A percentile compares a stretch with the other conserved stretches of the same genome.
phyloP scores from a whole-genome alignment of 2,329 filamentous ascomycete species.

The Pyricularia sp. region DNA sequence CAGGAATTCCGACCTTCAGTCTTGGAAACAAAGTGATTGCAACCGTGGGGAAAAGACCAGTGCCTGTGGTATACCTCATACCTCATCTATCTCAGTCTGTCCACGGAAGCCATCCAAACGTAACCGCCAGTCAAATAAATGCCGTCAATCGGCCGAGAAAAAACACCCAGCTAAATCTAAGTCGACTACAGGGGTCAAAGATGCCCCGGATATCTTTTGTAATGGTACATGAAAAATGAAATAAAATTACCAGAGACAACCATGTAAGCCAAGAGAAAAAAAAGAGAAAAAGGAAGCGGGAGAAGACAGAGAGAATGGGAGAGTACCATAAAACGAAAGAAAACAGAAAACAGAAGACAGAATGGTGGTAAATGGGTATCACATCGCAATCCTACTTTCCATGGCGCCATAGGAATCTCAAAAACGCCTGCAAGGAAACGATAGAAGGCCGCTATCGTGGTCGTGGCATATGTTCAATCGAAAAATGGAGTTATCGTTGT shows the following conservation, averaged over 20 bases:
- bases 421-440: neutral
- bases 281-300: neutral
- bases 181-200: neutral
- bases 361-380: neutral
- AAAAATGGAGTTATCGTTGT: neutral
- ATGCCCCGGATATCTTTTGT: neutral
- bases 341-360: constrained; percentile 9
- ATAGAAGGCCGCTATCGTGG: neutral
- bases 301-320: neutral
- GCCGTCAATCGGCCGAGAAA: neutral
- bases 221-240: neutral
- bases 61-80: neutral
- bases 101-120: neutral
- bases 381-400: constrained; percentile 1
- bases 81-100: neutral
- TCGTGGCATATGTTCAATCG: neutral
- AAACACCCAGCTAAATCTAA: neutral
- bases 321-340: neutral
- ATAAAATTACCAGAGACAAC: neutral
- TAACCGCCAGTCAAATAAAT: neutral
- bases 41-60: neutral
- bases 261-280: neutral
- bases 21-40: neutral
- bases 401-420: neutral
- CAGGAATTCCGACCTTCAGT: neutral